phyloP scores from a whole-genome alignment of 2,329 filamentous ascomycete species.

The Dichotomopilus funicola region DNA sequence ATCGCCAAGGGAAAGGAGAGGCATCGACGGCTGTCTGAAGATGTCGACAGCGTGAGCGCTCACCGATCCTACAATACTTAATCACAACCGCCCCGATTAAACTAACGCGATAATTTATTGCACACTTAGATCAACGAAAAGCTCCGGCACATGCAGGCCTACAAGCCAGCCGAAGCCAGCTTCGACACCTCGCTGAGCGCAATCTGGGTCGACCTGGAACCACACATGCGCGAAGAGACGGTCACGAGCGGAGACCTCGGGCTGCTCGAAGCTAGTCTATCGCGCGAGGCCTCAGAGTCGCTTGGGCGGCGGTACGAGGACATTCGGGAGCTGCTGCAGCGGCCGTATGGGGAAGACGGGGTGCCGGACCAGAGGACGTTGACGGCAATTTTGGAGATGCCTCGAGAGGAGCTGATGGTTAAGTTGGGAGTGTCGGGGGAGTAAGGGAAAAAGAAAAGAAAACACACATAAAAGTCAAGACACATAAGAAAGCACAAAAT shows the following conservation, averaged over 20 bases:
- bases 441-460: background rate
- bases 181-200: conserved; percentile 20
- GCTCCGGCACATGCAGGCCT: conserved; percentile 20
- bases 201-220: conserved; percentile 24
- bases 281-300: conserved; percentile 15
- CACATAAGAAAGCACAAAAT: background rate
- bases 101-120: background rate
- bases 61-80: no score
- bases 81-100: no score
- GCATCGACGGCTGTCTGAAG: conserved; percentile 18
- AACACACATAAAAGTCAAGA: background rate
- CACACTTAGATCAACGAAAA: conserved; percentile 20
- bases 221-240: conserved; percentile 21
- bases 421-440: conserved; percentile 13
- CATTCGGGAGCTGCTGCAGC: conserved; percentile 21
- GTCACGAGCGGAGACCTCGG: conserved; percentile 10
- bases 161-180: conserved; percentile 16
- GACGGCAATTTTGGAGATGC: conserved; percentile 19
- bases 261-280: conserved; percentile 19
- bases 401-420: conserved; percentile 20
- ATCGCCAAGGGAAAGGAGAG: conserved; percentile 16
- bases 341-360: conserved; percentile 20
- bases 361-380: conserved; percentile 16
- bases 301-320: conserved; percentile 20
- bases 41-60: conserved; percentile 19